Evolutionary conservation across 1,284 basidiomycete genomes (phyloP).

Genomic region (Somion occarium): DNA sequence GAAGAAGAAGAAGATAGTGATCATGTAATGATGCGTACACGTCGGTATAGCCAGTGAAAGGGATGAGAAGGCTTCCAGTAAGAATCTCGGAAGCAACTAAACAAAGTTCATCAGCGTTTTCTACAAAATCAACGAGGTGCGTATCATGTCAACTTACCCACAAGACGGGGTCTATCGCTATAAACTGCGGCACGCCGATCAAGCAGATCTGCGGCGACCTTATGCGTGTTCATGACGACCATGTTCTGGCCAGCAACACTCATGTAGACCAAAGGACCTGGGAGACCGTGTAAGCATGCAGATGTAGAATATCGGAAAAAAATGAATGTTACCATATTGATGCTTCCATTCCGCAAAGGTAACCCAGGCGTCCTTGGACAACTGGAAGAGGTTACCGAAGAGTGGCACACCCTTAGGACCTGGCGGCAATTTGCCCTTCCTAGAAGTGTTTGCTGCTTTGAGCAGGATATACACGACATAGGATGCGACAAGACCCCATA

Average conservation of each 20-base stretch:
- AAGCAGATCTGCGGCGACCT: conserved; percentile 21
- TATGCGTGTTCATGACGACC: conserved; percentile 22
- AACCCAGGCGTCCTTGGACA: conserved; percentile 2
- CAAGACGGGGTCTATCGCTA: conserved; percentile 19
- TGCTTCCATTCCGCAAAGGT: background rate
- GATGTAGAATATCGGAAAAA: background rate
- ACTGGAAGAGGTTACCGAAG: conserved; percentile 1
- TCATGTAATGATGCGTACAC: background rate
- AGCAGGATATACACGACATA: background rate
- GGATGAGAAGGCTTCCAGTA: conserved; percentile 11
- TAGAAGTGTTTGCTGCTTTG: background rate
- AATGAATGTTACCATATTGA: background rate
- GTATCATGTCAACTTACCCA: background rate
- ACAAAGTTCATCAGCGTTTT: conserved; percentile 6
- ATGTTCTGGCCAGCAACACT: conserved; percentile 21
- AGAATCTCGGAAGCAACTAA: conserved; percentile 13
- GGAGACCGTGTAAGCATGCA: background rate
- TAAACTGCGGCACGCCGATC: conserved; percentile 23
- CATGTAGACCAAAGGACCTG: conserved; percentile 13
- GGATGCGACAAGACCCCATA: background rate
- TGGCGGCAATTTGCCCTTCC: background rate
- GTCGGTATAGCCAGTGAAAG: conserved; percentile 10
- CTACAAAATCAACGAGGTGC: background rate
- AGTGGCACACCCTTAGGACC: conserved; percentile 4
- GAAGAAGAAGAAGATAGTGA: background rate